phyloP scores from a whole-genome alignment of 371 early-diverging fungal species.

The Apophysomyces ossiformis region DNA sequence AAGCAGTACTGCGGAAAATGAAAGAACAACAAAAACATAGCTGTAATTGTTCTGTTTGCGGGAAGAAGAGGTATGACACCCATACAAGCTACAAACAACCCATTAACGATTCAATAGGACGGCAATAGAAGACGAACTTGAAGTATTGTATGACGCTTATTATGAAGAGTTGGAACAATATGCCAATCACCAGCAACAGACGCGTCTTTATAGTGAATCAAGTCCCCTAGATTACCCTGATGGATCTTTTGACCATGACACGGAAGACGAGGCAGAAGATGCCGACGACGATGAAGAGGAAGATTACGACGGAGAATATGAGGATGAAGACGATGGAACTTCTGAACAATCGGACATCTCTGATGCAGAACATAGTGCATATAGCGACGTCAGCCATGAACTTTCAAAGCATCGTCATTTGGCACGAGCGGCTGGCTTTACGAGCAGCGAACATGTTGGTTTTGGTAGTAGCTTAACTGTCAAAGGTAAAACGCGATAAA shows the following conservation, averaged over 20 bases:
- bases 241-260: slow-evolving; percentile 13
- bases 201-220: slow-evolving; percentile 40
- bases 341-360: slow-evolving; percentile 55
- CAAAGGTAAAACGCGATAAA: slow-evolving; percentile 52
- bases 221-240: slow-evolving; percentile 7
- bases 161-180: slow-evolving; percentile 90
- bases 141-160: slow-evolving; percentile 90
- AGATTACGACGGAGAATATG: slow-evolving; percentile 34
- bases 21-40: slow-evolving; percentile 92
- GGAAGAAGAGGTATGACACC: slow-evolving; percentile 76
- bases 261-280: slow-evolving; percentile 32
- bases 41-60: slow-evolving; percentile 90
- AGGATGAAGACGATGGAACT: slow-evolving; percentile 52
- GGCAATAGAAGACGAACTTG: slow-evolving; percentile 91
- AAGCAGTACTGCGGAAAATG: slow-evolving; percentile 89
- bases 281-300: slow-evolving; percentile 34
- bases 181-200: slow-evolving; percentile 76
- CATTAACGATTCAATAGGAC: slow-evolving; percentile 52
- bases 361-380: slow-evolving; percentile 19
- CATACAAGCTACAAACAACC: background rate
- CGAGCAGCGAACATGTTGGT: slow-evolving; percentile 39
- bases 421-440: background rate
- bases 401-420: slow-evolving; percentile 12
- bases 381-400: slow-evolving; percentile 16
- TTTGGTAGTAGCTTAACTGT: slow-evolving; percentile 74